Evolutionary conservation across 2,329 filamentous ascomycete genomes (phyloP), one percentile per base, ranked within the genome.

Genomic region (Apiospora sp.): DNA sequence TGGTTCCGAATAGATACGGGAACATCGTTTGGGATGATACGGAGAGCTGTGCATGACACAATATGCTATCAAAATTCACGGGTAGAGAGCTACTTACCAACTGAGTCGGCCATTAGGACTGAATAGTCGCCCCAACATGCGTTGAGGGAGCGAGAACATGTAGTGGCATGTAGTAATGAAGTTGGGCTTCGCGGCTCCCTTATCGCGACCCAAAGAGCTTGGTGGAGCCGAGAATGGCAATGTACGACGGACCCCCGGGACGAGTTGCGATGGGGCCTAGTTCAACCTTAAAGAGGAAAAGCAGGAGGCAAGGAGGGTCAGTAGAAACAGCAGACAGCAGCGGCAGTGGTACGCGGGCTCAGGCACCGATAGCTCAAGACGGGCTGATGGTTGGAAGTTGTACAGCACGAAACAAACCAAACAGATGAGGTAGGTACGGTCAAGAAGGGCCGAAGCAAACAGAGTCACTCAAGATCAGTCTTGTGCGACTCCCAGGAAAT

Each of bases 101-200:
- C 85, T 75, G 87, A 88, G 80, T 88, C 86, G 73, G 86, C 86
- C 87, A 88, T 87, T 71, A 74, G 75, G 76, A 74, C 74, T 74
- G 74, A 16, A n/a, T 64, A 14, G 19, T 64, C 58, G 67, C 51
- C 46, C 34, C n/a, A 43, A 16, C 43, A 48, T 68, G 70, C 46
- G 54, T 51, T 58, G 30, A 64, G 58, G 34, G 22, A 64, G 58
- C 34, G 34, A 41, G 34, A 41, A 22, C 58, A 64, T 41, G 34
- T 37, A 41, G 58, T 41, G 58, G 58, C 58, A 64, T 64, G 58
- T 37, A 64, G 30, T n/a, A n/a, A 37, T 41, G 58, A 64, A 64
- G 58, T 64, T 64, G 58, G 58, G 58, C 34, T 64, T 41, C 34
- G 58, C 30, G 34, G 58, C 34, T 64, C 34, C 30, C 58, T 64